These are phyloP conservation scores for Penicillium pulvis DNA, from an alignment of 495 filamentous ascomycete species.

Conservation along the genomic window DNA sequence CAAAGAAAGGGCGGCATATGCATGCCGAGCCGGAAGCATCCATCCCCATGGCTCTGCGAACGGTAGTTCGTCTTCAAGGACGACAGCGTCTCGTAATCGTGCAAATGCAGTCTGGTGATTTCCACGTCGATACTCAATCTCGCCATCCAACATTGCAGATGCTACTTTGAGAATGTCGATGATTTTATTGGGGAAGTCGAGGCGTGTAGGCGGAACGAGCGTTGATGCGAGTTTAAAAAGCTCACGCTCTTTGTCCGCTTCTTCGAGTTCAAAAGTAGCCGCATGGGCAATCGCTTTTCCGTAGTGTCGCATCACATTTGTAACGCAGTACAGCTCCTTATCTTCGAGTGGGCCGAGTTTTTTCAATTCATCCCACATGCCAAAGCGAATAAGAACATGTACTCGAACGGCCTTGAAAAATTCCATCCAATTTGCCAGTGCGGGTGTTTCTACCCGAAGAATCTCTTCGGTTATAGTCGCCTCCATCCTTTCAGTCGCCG, in stretches of 20 bases:
- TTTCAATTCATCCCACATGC: conserved; percentile 61
- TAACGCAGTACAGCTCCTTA: conserved; percentile 58
- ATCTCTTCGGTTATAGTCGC: conserved; percentile 57
- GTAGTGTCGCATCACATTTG: conserved; percentile 66
- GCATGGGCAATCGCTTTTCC: conserved; percentile 65
- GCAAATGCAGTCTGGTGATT: conserved; percentile 57
- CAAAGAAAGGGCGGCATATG: conserved; percentile 61
- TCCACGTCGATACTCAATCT: conserved; percentile 65
- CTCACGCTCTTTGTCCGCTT: conserved; percentile 47
- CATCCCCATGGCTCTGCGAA: conserved; percentile 73
- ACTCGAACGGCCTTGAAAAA: conserved; percentile 62
- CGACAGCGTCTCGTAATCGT: conserved; percentile 53
- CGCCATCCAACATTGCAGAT: conserved; percentile 66
- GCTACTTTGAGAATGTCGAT: conserved; percentile 61
- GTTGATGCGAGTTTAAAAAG: conserved; percentile 50
- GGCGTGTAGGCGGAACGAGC: conserved; percentile 54
- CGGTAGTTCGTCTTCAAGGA: conserved; percentile 55
- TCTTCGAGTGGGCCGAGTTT: conserved; percentile 52
- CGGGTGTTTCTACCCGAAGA: conserved; percentile 61
- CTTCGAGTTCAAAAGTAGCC: conserved; percentile 47
- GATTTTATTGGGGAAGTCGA: conserved; percentile 65
- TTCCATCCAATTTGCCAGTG: conserved; percentile 74
- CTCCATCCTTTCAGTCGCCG: conserved; percentile 55
- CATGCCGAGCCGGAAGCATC: conserved; percentile 70
- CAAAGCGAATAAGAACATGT: conserved; percentile 68